Percentiles rank a stretch among this genome's conserved stretches.
Conservation (phyloP, 1,139 yeast genomes). For the Pichia terricola region DNA sequence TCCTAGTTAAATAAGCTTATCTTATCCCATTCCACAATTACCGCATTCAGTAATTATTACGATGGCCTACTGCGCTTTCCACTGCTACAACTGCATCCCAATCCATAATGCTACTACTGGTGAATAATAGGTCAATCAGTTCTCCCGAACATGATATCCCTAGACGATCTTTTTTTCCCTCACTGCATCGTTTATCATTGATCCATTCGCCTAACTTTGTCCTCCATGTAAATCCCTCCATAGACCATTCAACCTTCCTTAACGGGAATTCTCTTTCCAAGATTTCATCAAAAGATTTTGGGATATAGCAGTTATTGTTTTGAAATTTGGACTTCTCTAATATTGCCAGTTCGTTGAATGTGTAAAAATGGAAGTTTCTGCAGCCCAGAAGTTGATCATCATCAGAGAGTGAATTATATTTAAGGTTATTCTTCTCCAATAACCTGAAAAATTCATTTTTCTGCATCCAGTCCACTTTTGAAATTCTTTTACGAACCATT, state of each 20-base stretch:
- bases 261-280: slow-evolving; percentile 35
- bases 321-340: slow-evolving; percentile 36
- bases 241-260: slow-evolving; percentile 18
- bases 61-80: no score
- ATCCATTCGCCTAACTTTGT: slow-evolving; percentile 31
- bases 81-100: no score
- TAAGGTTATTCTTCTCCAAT: slow-evolving; percentile 16
- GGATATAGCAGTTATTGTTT: slow-evolving; percentile 39
- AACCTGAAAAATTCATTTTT: slow-evolving; percentile 18
- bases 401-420: slow-evolving; percentile 19
- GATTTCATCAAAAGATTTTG: slow-evolving; percentile 27
- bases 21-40: no score
- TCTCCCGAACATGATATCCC: slow-evolving; percentile 2
- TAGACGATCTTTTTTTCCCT: not conserved
- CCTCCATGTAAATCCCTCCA: slow-evolving; percentile 28
- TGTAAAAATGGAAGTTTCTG: slow-evolving; percentile 41
- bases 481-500: not conserved
- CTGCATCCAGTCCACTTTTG: slow-evolving; percentile 3
- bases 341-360: slow-evolving; percentile 35
- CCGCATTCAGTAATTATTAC: no score
- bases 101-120: no score
- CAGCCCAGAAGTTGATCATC: slow-evolving; percentile 23
- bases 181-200: slow-evolving; percentile 11
- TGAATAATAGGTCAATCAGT: no score
- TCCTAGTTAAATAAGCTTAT: no score